These are phyloP conservation scores for Phycomyces blakesleeanus DNA, from an alignment of 192 early-diverging fungal species.

Conservation along the genomic window DNA sequence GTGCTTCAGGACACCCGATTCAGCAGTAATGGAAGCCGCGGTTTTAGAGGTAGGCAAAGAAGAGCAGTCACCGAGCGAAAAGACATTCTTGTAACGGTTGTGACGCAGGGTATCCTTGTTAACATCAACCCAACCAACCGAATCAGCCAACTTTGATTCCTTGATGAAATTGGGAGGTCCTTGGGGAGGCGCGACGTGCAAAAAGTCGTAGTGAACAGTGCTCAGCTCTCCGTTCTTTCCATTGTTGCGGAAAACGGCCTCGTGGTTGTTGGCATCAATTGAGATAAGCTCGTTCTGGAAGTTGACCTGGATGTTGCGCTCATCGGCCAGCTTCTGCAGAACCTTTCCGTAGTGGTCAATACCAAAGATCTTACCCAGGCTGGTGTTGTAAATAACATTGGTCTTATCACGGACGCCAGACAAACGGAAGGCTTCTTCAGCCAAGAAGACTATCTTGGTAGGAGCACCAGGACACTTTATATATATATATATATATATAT, in stretches of 20 bases:
- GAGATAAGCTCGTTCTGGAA: constrained; percentile 67
- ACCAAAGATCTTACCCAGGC: constrained; percentile 83
- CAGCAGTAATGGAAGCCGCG: constrained; percentile 80
- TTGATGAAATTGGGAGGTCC: constrained; percentile 77
- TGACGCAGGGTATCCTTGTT: constrained; percentile 78
- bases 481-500: too few species aligned
- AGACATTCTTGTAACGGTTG: constrained; percentile 72
- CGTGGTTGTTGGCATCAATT: constrained; percentile 56
- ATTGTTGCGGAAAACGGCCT: constrained; percentile 71
- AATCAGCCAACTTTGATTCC: constrained; percentile 62
- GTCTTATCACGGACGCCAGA: constrained; percentile 63
- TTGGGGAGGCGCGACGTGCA: constrained; percentile 86
- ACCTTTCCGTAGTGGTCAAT: constrained; percentile 78
- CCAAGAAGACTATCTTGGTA: constrained; percentile 83
- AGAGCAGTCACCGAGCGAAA: constrained; percentile 78
- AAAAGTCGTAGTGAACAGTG: constrained; percentile 70
- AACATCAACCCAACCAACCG: constrained; percentile 80
- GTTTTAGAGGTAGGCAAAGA: constrained; percentile 89
- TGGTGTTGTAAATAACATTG: constrained; percentile 72
- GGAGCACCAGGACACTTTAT: constrained; percentile 81
- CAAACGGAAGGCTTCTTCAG: constrained; percentile 77
- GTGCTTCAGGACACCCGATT: constrained; percentile 70
- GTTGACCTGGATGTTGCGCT: constrained; percentile 68
- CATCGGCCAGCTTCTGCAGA: constrained; percentile 62
- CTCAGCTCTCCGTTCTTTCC: constrained; percentile 54